A percentile compares a stretch with the other conserved stretches of the same genome.
These are phyloP conservation scores for Fabrea salina DNA, from an alignment of 169 alveolate species.

Conservation along the genomic window DNA sequence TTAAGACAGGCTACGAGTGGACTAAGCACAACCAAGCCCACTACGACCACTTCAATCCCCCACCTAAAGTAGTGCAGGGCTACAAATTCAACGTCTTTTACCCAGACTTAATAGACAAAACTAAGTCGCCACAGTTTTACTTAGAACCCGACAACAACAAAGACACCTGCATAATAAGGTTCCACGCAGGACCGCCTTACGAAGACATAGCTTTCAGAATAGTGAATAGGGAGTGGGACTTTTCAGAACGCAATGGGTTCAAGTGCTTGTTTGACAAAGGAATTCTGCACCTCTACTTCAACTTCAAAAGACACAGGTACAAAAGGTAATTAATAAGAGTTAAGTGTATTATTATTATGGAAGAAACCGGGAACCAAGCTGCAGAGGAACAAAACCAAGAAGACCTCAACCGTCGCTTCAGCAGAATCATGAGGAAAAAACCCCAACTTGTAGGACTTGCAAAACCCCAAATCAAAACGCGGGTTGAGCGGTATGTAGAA, in stretches of 20 bases:
- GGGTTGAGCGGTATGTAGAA: not conserved
- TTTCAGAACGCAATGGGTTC: conserved; percentile 88
- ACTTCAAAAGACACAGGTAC: conserved; percentile 88
- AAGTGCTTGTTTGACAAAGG: conserved; percentile 88
- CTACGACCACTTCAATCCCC: conserved; percentile 96
- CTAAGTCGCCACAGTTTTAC: conserved; percentile 92
- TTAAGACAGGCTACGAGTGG: conserved; percentile 95
- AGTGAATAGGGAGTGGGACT: conserved; percentile 96
- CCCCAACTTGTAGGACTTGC: conserved; percentile 1
- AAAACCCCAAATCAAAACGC: not conserved
- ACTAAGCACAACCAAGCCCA: conserved; percentile 95
- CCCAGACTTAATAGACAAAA: conserved; percentile 91
- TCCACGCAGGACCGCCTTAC: conserved; percentile 98
- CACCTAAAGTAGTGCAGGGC: conserved; percentile 96
- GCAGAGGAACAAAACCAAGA: no score
- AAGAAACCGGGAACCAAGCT: no score
- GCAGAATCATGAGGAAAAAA: no score
- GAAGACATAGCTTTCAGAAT: conserved; percentile 95
- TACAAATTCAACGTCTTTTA: conserved; percentile 96
- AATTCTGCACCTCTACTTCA: conserved; percentile 88
- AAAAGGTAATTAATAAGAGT: conserved; percentile 88
- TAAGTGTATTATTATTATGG: no score
- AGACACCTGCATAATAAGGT: conserved; percentile 89
- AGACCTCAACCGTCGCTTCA: no score
- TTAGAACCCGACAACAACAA: conserved; percentile 85